A percentile compares a stretch with the other conserved stretches of the same genome.
Conservation (phyloP, 805 yeast genomes). For the Jamesozyma piceae region DNA sequence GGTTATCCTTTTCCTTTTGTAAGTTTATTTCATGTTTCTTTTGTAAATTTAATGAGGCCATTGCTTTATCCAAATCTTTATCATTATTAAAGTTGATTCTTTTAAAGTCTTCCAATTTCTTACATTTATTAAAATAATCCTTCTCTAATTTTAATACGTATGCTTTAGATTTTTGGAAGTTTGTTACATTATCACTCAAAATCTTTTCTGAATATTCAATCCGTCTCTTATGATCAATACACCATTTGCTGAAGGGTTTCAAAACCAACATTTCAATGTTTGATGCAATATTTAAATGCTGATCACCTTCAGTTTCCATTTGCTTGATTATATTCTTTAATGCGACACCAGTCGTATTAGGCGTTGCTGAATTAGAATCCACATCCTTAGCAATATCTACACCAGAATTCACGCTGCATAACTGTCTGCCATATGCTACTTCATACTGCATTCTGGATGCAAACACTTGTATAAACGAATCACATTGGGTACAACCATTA, state of each 20-base stretch:
- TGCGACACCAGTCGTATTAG: slow-evolving; percentile 32
- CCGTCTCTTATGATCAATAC: slow-evolving; percentile 59
- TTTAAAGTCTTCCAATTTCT: slow-evolving; percentile 56
- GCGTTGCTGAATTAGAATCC: slow-evolving; percentile 24
- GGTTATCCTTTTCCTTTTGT: slow-evolving; percentile 24
- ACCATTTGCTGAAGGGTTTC: slow-evolving; percentile 67
- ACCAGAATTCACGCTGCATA: slow-evolving; percentile 26
- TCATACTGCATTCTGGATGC: slow-evolving; percentile 67
- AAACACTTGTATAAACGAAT: slow-evolving; percentile 56
- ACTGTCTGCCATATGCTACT: slow-evolving; percentile 48
- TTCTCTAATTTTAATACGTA: slow-evolving; percentile 47
- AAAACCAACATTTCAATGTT: slow-evolving; percentile 52
- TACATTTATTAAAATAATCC: slow-evolving; percentile 67
- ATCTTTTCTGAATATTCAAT: slow-evolving; percentile 51
- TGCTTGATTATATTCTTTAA: slow-evolving; percentile 39
- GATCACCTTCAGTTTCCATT: slow-evolving; percentile 56
- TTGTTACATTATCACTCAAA: slow-evolving; percentile 41
- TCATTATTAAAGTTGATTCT: slow-evolving; percentile 14
- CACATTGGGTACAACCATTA: slow-evolving; percentile 62
- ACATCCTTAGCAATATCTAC: slow-evolving; percentile 20
- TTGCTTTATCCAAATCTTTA: slow-evolving; percentile 19
- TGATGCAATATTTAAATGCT: slow-evolving; percentile 54
- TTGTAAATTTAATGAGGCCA: slow-evolving; percentile 18
- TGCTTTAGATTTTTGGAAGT: slow-evolving; percentile 39
- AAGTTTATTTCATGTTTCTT: slow-evolving; percentile 17